Evolutionary conservation across 805 yeast genomes (phyloP).

Genomic region (Kuraishia ogatae): DNA sequence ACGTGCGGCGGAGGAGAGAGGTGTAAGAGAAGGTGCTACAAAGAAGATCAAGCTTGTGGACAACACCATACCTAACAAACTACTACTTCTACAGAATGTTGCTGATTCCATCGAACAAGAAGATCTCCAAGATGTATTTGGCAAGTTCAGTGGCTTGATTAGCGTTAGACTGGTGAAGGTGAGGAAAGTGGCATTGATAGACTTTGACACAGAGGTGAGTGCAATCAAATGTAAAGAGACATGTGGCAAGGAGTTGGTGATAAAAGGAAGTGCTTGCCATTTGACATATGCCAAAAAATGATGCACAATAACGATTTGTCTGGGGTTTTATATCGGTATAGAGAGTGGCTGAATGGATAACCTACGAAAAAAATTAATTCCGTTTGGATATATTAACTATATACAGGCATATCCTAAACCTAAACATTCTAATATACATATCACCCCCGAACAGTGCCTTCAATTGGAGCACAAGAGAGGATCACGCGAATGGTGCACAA

Average conservation of each 20-base stretch:
- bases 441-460: no score
- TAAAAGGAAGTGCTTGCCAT: constrained; percentile 13
- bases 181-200: constrained; percentile 72
- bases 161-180: constrained; percentile 61
- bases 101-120: constrained; percentile 33
- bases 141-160: constrained; percentile 46
- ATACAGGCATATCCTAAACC: not conserved
- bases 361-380: no score
- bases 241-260: constrained; percentile 11
- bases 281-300: constrained; percentile 23
- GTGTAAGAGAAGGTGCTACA: constrained; percentile 1
- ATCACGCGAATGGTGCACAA: no score
- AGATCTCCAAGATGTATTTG: constrained; percentile 38
- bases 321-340: no score
- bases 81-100: constrained; percentile 58
- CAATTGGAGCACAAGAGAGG: no score
- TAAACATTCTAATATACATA: not conserved
- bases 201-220: constrained; percentile 47
- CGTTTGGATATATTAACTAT: not conserved
- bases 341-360: no score
- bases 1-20: not conserved
- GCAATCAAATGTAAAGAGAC: constrained; percentile 27
- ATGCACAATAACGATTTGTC: no score
- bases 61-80: constrained; percentile 51
- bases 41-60: constrained; percentile 6